A percentile compares a stretch with the other conserved stretches of the same genome.
phyloP scores from a whole-genome alignment of 805 yeast genomes.

The Maudiozyma bulderi region DNA sequence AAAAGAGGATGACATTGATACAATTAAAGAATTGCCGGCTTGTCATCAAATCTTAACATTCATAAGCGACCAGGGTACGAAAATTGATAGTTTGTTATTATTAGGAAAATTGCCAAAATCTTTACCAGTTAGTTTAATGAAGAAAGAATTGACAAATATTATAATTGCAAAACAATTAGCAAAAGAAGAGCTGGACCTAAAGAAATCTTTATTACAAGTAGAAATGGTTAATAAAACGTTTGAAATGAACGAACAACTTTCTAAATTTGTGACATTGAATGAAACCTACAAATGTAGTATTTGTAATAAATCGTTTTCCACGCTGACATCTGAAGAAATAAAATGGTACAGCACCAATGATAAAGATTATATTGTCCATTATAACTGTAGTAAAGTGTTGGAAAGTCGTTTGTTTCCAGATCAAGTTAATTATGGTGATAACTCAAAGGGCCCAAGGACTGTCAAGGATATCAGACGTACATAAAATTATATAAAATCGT shows the following conservation, averaged over 20 bases:
- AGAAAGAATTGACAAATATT: constrained; percentile 36
- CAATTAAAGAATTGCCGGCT: neutral
- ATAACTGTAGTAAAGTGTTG: constrained; percentile 20
- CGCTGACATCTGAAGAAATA: constrained; percentile 14
- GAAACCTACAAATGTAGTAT: constrained; percentile 44
- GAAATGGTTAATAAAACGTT: constrained; percentile 41
- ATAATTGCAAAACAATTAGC: constrained; percentile 34
- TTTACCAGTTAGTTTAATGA: constrained; percentile 37
- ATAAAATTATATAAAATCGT: neutral
- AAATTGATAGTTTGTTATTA: constrained; percentile 22
- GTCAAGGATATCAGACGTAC: neutral
- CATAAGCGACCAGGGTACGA: constrained; percentile 19
- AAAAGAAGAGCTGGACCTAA: constrained; percentile 34
- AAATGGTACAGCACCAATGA: constrained; percentile 11
- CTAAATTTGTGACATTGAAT: constrained; percentile 30
- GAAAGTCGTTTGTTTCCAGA: constrained; percentile 8
- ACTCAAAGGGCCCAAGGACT: constrained; percentile 2
- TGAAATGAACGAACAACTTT: constrained; percentile 32
- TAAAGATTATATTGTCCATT: constrained; percentile 18
- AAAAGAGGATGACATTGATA: neutral
- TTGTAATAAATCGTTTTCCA: constrained; percentile 38
- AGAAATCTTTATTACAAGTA: constrained; percentile 43
- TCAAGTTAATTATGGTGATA: constrained; percentile 4
- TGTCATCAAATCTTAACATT: constrained; percentile 7
- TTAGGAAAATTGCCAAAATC: constrained; percentile 43